These are phyloP conservation scores for Zelopaecilomyces penicillatus DNA, from an alignment of 2,329 filamentous ascomycete genomes.

Conservation along the genomic window DNA sequence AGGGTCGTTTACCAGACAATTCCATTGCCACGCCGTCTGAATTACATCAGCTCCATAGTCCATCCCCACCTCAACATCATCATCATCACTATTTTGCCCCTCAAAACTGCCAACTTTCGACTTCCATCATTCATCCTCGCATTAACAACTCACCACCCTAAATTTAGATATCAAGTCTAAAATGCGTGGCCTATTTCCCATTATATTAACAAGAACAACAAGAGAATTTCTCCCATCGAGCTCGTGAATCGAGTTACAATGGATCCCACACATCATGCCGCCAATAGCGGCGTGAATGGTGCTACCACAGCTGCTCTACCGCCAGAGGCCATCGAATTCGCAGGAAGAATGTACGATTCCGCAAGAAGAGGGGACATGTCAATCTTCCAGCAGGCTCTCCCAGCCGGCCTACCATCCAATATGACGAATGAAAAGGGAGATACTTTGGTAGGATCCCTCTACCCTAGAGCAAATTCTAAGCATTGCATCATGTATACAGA, in stretches of 20 bases:
- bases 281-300: neutral
- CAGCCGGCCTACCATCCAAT: constrained; percentile 58
- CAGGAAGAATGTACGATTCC: constrained; percentile 57
- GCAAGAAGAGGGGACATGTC: constrained; percentile 51
- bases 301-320: constrained; percentile 32
- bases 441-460: constrained; percentile 43
- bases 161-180: too few relatives aligned
- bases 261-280: constrained; percentile 5
- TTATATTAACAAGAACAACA: too few relatives aligned
- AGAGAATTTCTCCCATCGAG: too few relatives aligned
- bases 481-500: neutral
- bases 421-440: constrained; percentile 67
- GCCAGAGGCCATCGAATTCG: constrained; percentile 58
- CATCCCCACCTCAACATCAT: too few relatives aligned
- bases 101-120: too few relatives aligned
- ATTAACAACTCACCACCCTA: too few relatives aligned
- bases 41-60: too few relatives aligned
- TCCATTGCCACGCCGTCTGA: too few relatives aligned
- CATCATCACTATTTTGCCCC: too few relatives aligned
- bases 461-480: neutral
- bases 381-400: constrained; percentile 54
- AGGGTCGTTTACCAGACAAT: too few relatives aligned
- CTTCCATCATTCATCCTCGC: too few relatives aligned
- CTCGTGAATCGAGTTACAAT: neutral
- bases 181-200: too few relatives aligned